Percentiles rank a stretch among this genome's conserved stretches.
Evolutionary conservation across 1,139 yeast genomes (phyloP).

Genomic region (Magnusiomyces fungicola): DNA sequence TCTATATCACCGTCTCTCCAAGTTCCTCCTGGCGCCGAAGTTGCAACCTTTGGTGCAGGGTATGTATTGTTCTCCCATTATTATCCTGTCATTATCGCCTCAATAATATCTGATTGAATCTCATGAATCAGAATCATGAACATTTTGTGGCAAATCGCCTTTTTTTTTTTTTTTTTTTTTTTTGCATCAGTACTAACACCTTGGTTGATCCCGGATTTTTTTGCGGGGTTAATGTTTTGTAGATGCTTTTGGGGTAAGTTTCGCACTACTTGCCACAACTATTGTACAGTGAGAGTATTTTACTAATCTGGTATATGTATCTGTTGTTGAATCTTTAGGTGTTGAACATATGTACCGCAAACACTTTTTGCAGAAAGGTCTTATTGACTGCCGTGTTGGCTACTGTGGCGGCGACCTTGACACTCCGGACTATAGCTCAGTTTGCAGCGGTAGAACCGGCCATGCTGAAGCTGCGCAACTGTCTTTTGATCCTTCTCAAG

Average conservation of each 20-base stretch:
- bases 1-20: neutral
- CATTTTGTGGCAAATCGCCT: too few species aligned
- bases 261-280: neutral
- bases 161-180: too few species aligned
- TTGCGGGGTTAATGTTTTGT: too few species aligned
- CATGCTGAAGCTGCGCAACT: slow-evolving; percentile 70
- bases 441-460: slow-evolving; percentile 63
- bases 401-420: slow-evolving; percentile 67
- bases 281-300: neutral
- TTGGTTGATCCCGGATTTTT: too few species aligned
- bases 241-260: slow-evolving; percentile 1
- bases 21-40: slow-evolving; percentile 3
- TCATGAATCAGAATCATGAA: too few species aligned
- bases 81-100: too few species aligned
- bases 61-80: neutral
- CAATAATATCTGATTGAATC: too few species aligned
- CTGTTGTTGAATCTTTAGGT: slow-evolving; percentile 93
- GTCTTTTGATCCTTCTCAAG: slow-evolving; percentile 62
- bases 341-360: slow-evolving; percentile 76
- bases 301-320: neutral
- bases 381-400: slow-evolving; percentile 76
- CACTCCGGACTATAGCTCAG: slow-evolving; percentile 61
- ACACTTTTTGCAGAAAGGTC: slow-evolving; percentile 51
- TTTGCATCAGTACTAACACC: too few species aligned
- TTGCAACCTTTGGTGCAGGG: slow-evolving; percentile 6